Conservation (phyloP, 2,329 filamentous ascomycete genomes). For the Fonsecaea pugnacius region DNA sequence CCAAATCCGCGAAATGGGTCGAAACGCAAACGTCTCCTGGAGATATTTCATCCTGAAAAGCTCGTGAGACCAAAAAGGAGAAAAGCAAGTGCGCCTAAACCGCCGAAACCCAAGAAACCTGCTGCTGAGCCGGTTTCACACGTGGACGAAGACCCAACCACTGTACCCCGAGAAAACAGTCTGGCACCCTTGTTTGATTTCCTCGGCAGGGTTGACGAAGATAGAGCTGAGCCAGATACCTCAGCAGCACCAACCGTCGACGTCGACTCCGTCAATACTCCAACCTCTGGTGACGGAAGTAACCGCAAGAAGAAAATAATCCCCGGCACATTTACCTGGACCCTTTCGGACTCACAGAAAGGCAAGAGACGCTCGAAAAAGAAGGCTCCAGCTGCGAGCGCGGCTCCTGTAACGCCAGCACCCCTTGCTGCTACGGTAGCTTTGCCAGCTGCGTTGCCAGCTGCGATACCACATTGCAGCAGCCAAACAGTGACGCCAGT, state of each 20-base stretch:
- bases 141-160: background rate
- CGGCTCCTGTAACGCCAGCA: background rate
- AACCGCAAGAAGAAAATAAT: constrained; percentile 1
- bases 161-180: constrained; percentile 19
- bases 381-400: background rate
- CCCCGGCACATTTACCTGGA: constrained; percentile 28
- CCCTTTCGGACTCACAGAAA: constrained; percentile 2
- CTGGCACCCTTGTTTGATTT: constrained; percentile 35
- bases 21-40: constrained; percentile 32
- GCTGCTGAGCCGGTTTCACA: constrained; percentile 21
- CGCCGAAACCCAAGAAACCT: constrained; percentile 11
- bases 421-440: background rate
- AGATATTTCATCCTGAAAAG: constrained; percentile 35
- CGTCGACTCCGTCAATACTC: background rate
- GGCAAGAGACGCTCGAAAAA: background rate
- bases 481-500: background rate
- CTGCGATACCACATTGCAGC: background rate
- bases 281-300: background rate
- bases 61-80: constrained; percentile 19
- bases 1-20: constrained; percentile 31
- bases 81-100: constrained; percentile 2
- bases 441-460: background rate
- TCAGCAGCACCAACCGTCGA: constrained; percentile 2
- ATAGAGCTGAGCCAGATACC: constrained; percentile 4
- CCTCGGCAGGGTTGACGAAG: constrained; percentile 26